Conservation (phyloP, 2,329 filamentous ascomycete species). For the Huntiella bhutanensis region DNA sequence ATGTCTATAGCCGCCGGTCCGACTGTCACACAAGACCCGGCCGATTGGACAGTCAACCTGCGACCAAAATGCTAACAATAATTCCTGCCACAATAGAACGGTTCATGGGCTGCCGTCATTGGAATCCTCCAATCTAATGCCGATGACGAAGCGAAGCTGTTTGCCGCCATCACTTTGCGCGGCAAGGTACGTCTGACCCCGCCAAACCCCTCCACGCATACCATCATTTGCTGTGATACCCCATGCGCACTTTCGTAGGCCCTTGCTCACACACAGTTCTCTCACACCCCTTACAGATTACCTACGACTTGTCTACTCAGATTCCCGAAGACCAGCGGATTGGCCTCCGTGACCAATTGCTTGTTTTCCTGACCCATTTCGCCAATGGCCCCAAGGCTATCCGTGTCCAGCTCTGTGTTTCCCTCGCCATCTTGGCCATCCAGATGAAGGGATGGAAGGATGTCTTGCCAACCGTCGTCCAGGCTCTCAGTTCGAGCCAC, state of each 20-base stretch:
- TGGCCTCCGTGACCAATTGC: conserved; percentile 64
- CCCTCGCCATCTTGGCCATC: conserved; percentile 82
- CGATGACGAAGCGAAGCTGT: conserved; percentile 73
- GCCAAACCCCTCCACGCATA: background rate
- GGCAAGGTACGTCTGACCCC: conserved; percentile 53
- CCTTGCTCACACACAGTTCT: background rate
- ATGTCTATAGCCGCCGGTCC: background rate
- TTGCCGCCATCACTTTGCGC: conserved; percentile 90
- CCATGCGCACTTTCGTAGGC: background rate
- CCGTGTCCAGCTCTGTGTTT: conserved; percentile 83
- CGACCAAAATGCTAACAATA: too few relatives aligned
- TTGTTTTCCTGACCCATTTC: conserved; percentile 64
- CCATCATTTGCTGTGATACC: background rate
- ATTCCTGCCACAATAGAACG: conserved; percentile 36
- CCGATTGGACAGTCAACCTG: too few relatives aligned
- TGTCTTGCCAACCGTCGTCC: conserved; percentile 65
- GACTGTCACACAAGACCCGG: too few relatives aligned
- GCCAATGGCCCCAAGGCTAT: conserved; percentile 67
- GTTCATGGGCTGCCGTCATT: conserved; percentile 80
- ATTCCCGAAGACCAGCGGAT: conserved; percentile 57
- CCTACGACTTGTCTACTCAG: conserved; percentile 78
- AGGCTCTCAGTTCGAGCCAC: conserved; percentile 58
- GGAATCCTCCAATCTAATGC: conserved; percentile 67
- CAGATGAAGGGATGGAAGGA: conserved; percentile 95
- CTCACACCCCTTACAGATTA: conserved; percentile 43